A percentile compares a stretch with the other conserved stretches of the same genome.
Evolutionary conservation across 169 alveolate species (phyloP).

Genomic region (Sarcocystis neurona): DNA sequence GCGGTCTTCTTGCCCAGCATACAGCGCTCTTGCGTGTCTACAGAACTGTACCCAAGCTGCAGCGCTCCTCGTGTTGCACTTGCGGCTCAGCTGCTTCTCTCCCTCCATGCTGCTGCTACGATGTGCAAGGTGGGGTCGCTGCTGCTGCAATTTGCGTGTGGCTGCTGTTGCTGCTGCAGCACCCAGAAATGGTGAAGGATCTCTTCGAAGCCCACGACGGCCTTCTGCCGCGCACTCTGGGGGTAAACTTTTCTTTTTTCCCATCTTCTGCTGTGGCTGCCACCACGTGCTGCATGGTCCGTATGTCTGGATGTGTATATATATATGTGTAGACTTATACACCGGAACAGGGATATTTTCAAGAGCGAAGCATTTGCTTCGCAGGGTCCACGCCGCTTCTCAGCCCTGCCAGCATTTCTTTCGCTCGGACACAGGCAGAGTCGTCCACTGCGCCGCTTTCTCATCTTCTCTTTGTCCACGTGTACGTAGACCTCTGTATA

Average conservation of each 20-base stretch:
- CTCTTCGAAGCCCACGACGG: background rate
- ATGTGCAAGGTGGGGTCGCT: background rate
- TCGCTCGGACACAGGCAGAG: too few species aligned
- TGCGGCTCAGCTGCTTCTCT: too few species aligned
- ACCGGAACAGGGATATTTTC: too few species aligned
- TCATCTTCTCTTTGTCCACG: too few species aligned
- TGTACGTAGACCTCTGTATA: too few species aligned
- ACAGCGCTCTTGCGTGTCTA: background rate
- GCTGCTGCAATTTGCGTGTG: background rate
- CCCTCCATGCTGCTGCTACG: background rate
- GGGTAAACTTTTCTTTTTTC: background rate
- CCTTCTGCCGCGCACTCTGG: background rate
- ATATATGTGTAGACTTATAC: background rate
- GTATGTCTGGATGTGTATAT: background rate
- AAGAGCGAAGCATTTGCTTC: too few species aligned
- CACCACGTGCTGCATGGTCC: too few species aligned
- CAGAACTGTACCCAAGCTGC: background rate
- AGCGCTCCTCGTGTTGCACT: too few species aligned
- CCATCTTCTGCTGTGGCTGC: background rate
- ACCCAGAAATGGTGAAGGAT: background rate
- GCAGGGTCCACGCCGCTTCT: too few species aligned
- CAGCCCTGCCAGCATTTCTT: too few species aligned
- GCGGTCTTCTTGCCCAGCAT: background rate
- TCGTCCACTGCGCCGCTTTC: too few species aligned
- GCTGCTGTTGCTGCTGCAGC: too few species aligned